Evolutionary conservation across 306 rosid genomes (phyloP).

Genomic region (Cicer yamashitae): DNA sequence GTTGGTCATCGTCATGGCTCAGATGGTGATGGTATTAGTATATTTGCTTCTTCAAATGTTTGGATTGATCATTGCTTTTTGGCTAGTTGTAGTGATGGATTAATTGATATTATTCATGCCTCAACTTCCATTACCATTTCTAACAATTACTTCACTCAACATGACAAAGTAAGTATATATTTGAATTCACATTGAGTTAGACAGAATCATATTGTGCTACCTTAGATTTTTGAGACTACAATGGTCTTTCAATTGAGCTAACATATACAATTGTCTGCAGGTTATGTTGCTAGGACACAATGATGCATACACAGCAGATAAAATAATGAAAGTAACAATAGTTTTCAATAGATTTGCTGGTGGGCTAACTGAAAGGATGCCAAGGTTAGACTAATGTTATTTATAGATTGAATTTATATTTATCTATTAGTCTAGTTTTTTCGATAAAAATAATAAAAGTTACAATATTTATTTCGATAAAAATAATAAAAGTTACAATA

Average conservation of each 20-base stretch:
- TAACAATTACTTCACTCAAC: conserved; percentile 79
- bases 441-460: no score
- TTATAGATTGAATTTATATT: background rate
- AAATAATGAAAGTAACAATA: conserved; percentile 59
- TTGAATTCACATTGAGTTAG: no score
- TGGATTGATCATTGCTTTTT: conserved; percentile 86
- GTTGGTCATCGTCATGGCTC: conserved; percentile 68
- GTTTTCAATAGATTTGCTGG: conserved; percentile 46
- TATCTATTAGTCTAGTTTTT: no score
- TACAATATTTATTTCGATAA: no score
- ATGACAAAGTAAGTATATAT: conserved; percentile 63
- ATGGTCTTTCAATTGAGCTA: no score
- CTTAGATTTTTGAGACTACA: no score
- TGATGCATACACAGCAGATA: conserved; percentile 61
- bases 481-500: no score
- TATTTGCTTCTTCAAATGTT: conserved; percentile 65
- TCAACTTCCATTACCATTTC: conserved; percentile 77
- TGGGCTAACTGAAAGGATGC: conserved; percentile 80
- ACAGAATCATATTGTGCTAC: no score
- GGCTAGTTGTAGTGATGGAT: conserved; percentile 63
- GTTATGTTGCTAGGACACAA: conserved; percentile 90
- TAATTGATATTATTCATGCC: conserved; percentile 71
- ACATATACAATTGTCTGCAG: conserved; percentile 45
- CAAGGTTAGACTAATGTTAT: conserved; percentile 54
- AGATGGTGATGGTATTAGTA: conserved; percentile 77